Conservation (phyloP, 2,329 filamentous ascomycete species). For the Cytospora mali region DNA sequence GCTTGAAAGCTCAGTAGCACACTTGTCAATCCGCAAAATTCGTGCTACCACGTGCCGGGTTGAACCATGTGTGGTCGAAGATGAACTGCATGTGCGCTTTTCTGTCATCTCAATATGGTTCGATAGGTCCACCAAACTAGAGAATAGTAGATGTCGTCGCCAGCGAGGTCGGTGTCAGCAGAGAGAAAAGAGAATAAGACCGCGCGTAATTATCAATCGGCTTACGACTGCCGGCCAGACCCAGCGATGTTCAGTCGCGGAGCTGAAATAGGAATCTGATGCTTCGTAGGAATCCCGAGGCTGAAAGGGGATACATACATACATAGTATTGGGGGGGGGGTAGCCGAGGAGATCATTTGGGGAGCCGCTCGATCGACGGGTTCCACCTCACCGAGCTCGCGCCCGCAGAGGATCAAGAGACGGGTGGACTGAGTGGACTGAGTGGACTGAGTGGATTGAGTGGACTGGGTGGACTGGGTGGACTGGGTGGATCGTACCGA, state of each 20-base stretch:
- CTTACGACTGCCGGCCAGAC: neutral
- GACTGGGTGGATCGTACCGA: no score
- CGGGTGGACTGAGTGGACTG: no score
- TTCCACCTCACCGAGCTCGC: conserved; percentile 11
- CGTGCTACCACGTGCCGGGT: no score
- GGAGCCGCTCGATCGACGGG: neutral
- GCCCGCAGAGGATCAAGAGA: neutral
- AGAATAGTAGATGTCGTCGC: neutral
- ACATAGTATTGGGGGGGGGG: no score
- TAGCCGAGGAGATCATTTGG: no score
- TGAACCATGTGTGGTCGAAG: no score
- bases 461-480: no score
- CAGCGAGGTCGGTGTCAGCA: neutral
- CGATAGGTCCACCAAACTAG: neutral
- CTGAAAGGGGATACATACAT: neutral
- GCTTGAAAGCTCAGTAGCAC: neutral
- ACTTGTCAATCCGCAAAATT: neutral
- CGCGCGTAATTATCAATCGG: neutral
- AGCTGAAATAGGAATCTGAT: neutral
- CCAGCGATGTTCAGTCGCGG: neutral
- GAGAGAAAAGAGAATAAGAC: neutral
- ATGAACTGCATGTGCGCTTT: no score
- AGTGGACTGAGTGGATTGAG: no score
- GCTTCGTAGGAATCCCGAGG: neutral
- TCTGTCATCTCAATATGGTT: neutral